Percentiles rank a stretch among this genome's conserved stretches.
Evolutionary conservation across 108 stramenopile genomes (phyloP).

Genomic region (Cylindrotheca closterium): DNA sequence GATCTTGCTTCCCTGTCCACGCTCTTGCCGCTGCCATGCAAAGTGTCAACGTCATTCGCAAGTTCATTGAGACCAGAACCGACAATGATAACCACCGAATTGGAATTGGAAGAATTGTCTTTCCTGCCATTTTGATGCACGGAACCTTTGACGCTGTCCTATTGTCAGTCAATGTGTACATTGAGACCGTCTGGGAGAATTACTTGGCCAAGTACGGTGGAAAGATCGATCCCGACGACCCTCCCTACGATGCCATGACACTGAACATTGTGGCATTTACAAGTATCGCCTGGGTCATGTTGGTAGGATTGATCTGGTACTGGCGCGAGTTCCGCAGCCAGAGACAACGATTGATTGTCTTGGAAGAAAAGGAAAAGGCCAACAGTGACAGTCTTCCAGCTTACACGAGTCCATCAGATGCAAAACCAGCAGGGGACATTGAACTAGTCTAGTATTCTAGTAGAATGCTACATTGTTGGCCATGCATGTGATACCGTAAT

Average conservation of each 20-base stretch:
- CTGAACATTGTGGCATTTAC: slow-evolving; percentile 70
- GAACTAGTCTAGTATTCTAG: slow-evolving; percentile 34
- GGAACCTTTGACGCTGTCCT: slow-evolving; percentile 85
- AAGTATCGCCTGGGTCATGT: slow-evolving; percentile 59
- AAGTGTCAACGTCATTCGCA: slow-evolving; percentile 79
- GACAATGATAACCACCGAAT: slow-evolving; percentile 54
- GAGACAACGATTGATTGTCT: slow-evolving; percentile 43
- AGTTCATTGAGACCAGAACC: slow-evolving; percentile 68
- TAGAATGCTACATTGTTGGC: no score
- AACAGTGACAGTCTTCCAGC: background rate
- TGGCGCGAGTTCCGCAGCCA: slow-evolving; percentile 57
- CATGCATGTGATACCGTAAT: no score
- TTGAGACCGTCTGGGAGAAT: slow-evolving; percentile 64
- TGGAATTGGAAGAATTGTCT: slow-evolving; percentile 83
- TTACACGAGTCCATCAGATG: slow-evolving; percentile 15
- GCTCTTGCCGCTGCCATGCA: slow-evolving; percentile 89
- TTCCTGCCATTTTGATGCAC: slow-evolving; percentile 80
- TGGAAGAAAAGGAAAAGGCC: slow-evolving; percentile 62
- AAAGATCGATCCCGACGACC: slow-evolving; percentile 38
- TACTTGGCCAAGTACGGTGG: slow-evolving; percentile 63
- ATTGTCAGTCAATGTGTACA: slow-evolving; percentile 72
- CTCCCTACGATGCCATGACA: slow-evolving; percentile 60
- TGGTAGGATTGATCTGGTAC: slow-evolving; percentile 68
- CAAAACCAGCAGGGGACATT: slow-evolving; percentile 9
- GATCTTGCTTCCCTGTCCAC: slow-evolving; percentile 83